phyloP scores from a whole-genome alignment of 83 land plant species.

The Picea abies region DNA sequence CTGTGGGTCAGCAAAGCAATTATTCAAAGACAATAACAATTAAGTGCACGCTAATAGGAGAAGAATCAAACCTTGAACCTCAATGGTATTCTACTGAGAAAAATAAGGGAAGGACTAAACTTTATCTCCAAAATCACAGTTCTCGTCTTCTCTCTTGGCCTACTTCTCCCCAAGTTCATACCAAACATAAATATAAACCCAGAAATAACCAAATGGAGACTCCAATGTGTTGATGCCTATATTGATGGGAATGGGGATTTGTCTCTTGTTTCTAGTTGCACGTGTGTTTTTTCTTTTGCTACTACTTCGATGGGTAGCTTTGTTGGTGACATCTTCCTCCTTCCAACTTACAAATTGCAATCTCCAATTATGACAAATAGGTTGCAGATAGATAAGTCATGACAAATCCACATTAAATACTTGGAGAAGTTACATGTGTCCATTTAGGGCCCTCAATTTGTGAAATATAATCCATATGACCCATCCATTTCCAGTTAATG shows the following conservation, averaged over 20 bases:
- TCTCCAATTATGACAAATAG: background rate
- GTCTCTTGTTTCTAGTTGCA: background rate
- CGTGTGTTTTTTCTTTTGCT: background rate
- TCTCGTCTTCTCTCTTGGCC: background rate
- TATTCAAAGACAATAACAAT: no score
- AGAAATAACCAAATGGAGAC: background rate
- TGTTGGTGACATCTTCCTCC: background rate
- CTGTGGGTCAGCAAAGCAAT: background rate
- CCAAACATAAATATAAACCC: no score
- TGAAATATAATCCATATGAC: no score
- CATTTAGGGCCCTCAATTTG: no score
- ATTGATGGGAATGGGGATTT: background rate
- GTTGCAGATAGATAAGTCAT: no score
- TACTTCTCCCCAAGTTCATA: background rate
- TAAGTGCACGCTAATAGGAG: no score
- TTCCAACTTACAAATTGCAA: background rate
- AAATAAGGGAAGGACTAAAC: background rate
- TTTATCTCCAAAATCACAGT: no score
- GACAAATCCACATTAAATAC: no score
- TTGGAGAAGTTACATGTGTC: no score
- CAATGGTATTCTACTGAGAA: no score
- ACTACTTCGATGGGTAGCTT: background rate
- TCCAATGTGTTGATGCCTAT: no score
- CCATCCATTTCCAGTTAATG: no score
- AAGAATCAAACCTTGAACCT: background rate